Base-by-base conservation (phyloP, 495 filamentous ascomycete species). In the Penicillium ucsense region DNA sequence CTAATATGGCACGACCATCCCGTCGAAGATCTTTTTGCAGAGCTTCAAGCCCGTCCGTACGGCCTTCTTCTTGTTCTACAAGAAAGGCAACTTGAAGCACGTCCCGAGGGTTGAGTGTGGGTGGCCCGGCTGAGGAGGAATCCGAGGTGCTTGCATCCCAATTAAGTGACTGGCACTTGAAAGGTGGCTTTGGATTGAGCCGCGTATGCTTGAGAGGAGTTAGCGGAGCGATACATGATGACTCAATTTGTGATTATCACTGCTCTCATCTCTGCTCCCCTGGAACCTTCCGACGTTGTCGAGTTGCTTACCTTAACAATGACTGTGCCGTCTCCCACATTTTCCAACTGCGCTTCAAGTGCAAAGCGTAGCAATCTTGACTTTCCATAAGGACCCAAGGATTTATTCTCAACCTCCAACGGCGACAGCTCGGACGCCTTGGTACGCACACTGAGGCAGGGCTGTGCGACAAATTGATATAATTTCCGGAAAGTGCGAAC, bases 401-500 rank as follows among this genome's bases (percentile, higher is more conserved):
- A 58, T 47, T 72, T 73, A 43, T 74, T 74, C 2, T 70, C 61
- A 4, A 72, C 57, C 35, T 71, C 68, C 40, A 64, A 40, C 2
- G 65, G 60, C 31, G 72, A 60, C 48, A 94, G 53, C 28, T 77
- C 71, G 5, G 83, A 84, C 1, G 84, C 76, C 60, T 98, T 98
- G 0, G 92, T 96, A 47, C 92, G 71, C 27, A 98, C 90, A 46
- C 89, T 86, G 49, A 98, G 68, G 53, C 87, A 86, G 46, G 84
- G 82, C 65, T 91, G 88, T 41, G 89, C 91, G 27, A 90, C 82
- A 59, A 98, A 98, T 64, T 97, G 94, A 63, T 98, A 98, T 50
- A 98, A 66, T 65, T 98, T 98, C 52, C 91, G 72, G 62, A 97
- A 98, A 8, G 87, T 95, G 50, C 94, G 73, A 28, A 84, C 81